Conservation (phyloP, 352 stramenopile species). For the Sclerospora graminicola region DNA sequence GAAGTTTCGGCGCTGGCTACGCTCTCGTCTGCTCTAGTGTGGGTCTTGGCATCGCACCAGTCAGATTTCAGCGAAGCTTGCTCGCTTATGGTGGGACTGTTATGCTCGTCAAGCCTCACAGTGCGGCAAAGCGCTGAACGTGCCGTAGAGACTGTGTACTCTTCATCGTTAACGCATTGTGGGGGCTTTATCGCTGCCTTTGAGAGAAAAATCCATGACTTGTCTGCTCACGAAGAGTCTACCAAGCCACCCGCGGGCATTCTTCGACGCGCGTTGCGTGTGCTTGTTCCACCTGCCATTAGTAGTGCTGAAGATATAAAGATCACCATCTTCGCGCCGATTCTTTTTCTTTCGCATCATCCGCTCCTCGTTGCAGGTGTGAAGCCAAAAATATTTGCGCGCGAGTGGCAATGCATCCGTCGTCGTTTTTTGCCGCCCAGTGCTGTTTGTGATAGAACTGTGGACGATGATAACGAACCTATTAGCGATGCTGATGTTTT, state of each 20-base stretch:
- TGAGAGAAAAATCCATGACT: slow-evolving; percentile 38
- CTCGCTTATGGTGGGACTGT: slow-evolving; percentile 45
- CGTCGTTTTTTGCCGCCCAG: slow-evolving; percentile 35
- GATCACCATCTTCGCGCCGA: slow-evolving; percentile 33
- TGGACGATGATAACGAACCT: slow-evolving; percentile 37
- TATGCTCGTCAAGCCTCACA: slow-evolving; percentile 36
- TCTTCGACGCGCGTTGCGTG: slow-evolving; percentile 47
- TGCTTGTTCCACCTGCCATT: slow-evolving; percentile 36
- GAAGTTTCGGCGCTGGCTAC: slow-evolving; percentile 51
- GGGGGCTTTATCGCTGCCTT: slow-evolving; percentile 39
- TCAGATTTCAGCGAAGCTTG: slow-evolving; percentile 36
- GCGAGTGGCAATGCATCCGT: slow-evolving; percentile 64
- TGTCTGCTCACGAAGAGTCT: slow-evolving; percentile 30
- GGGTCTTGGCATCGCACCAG: slow-evolving; percentile 62
- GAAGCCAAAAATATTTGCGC: slow-evolving; percentile 33
- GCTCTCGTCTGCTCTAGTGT: slow-evolving; percentile 42
- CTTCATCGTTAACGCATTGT: slow-evolving; percentile 50
- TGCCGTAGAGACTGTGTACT: slow-evolving; percentile 37
- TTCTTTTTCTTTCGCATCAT: slow-evolving; percentile 59
- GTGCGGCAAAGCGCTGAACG: slow-evolving; percentile 41
- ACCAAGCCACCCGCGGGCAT: slow-evolving; percentile 41
- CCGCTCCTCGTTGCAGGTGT: slow-evolving; percentile 59
- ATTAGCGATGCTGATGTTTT: slow-evolving; percentile 44
- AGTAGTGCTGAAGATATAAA: slow-evolving; percentile 23
- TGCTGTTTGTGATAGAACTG: neutral